Evolutionary conservation across 257 asterid species (phyloP), one percentile per base, ranked within the genome.

Genomic region (Petunia axillaris): DNA sequence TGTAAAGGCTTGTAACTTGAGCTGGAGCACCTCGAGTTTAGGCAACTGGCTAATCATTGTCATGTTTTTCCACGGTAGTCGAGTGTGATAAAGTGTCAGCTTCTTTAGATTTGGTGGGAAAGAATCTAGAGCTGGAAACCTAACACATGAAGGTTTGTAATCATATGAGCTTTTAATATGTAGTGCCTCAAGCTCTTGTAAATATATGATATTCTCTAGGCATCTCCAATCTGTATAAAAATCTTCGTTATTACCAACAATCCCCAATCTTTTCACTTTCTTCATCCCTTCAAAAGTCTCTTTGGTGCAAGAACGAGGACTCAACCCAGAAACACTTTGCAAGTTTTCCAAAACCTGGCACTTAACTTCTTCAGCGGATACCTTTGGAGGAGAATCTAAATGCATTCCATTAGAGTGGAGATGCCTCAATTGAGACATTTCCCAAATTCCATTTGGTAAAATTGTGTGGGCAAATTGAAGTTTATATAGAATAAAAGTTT

Each of bases 21-120:
- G 13, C 37, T 53, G 10, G 25, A 75, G 79, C 43, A 53, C 37
- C 11, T 75, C 50, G 53, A 77, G 73, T 15, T 77, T 60, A 1
- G 60, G 59, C 41, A 60, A 59, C 73, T n/a, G 5, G 40, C 73
- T 50, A 60, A 77, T 58, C 15, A 77, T 16, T 0, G 7, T 39
- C 73, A 77, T 60, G 2, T 77, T 44, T 15, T 35, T 9, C 81
- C 73, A 43, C 0, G 1, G 1, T n/a, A 53, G 16, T 2, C 3
- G 0, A 6, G 38, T 39, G 1, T 4, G 0, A 0, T 1, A 1
- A 3, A 39, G n/a, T 5, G 35, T 39, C 13, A 39, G 6, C 3
- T 74, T 74, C 7, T 52, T 74, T 43, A 74, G 78, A 52, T 74
- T 52, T 10, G 37, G 78, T 52, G 62, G 64, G 35, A 74, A 74